These are phyloP conservation scores for Dactylella cylindrospora DNA, from an alignment of 2,329 filamentous ascomycete species.

Conservation along the genomic window DNA sequence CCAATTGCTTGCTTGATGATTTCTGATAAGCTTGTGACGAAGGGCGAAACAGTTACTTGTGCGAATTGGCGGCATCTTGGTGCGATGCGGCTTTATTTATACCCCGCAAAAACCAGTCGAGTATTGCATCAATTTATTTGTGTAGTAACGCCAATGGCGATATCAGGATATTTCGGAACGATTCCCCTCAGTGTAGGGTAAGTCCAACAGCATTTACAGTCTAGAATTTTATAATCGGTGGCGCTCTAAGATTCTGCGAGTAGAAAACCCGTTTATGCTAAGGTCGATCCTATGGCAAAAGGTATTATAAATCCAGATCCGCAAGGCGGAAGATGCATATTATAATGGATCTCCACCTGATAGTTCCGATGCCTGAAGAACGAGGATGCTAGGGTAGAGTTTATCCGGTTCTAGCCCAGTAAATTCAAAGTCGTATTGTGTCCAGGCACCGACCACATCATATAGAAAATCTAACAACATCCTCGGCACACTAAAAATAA, in stretches of 20 bases:
- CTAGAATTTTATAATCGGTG: not conserved
- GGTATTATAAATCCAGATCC: constrained; percentile 3
- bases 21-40: not conserved
- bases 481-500: not conserved
- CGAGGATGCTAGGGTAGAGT: constrained; percentile 7
- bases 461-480: not conserved
- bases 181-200: constrained; percentile 1
- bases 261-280: constrained; percentile 35
- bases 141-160: not conserved
- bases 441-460: not conserved
- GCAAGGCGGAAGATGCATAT: too few species aligned
- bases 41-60: too few species aligned
- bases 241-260: not conserved
- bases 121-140: constrained; percentile 1
- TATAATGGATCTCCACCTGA: not conserved
- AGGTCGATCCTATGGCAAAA: constrained; percentile 17
- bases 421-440: not conserved
- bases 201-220: not conserved
- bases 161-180: not conserved
- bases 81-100: constrained; percentile 18
- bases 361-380: constrained; percentile 14
- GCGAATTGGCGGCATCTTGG: not conserved
- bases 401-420: constrained; percentile 16
- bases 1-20: not conserved
- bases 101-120: not conserved